Base-by-base conservation (phyloP, 225 moss, liverwort and hornwort species). In the Bryum argenteum region DNA sequence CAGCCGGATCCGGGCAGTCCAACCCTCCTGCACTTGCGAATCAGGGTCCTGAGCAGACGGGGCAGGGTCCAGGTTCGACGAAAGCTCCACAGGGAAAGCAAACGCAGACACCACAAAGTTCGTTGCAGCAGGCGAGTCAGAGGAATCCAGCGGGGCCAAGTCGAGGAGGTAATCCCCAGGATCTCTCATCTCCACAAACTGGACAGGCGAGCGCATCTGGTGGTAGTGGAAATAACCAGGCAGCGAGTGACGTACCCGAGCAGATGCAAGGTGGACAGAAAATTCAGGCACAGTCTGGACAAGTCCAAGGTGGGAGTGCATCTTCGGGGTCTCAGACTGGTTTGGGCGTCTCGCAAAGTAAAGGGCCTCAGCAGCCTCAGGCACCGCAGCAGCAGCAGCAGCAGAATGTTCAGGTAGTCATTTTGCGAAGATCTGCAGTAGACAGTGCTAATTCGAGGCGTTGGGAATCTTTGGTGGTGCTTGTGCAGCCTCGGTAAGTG, bases 71-170 rank as follows among this genome's bases (percentile, higher is more conserved):
- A n/a, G 81, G 64, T 70, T 69, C 76, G 14, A 62, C 69, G 4
- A 87, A 81, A 69, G 47, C 54, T 42, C 68, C 64, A 2, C 77
- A 68, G 50, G 74, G 69, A 21, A 83, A 87, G 75, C 87, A 78
- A 26, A 23, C 21, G 39, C 87, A 64, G 77, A 71, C 20, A 1
- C 43, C 65, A 12, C 83, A 77, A 52, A 23, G 41, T 10, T 44
- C 70, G 61, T 74, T 74, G 61, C 84, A 72, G n/a, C 71, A 63
- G 53, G 62, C 51, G 8, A 63, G 28, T 67, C 42, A 39, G 2
- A 73, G 75, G 23, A 75, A 28, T 61, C 54, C 72, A 2, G 59
- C 70, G 38, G 76, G 78, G 38, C 58, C 75, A 11, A 75, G 70
- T 53, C 80, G 68, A 60, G 80, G 62, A 52, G 77, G 45, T 18